Conservation (phyloP, 345 rosid species). For the Lumnitzera racemosa region DNA sequence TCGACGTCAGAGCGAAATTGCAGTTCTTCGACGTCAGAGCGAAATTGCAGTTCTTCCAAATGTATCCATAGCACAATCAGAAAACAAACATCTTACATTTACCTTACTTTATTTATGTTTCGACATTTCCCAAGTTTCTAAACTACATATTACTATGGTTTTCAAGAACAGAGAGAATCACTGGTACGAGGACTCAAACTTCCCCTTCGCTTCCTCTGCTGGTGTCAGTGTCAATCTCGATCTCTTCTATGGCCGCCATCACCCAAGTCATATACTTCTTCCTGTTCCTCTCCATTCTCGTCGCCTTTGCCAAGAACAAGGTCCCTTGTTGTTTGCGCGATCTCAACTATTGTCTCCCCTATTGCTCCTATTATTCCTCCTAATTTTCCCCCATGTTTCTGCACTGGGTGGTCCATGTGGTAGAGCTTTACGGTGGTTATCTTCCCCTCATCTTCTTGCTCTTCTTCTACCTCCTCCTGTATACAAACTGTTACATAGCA, state of each 20-base stretch:
- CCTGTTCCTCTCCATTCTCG: slow-evolving; percentile 1
- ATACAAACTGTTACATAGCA: too few species aligned
- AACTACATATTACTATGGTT: too few species aligned
- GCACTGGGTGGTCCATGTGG: slow-evolving; percentile 37
- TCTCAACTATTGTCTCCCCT: slow-evolving; percentile 68
- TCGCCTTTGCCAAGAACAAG: slow-evolving; percentile 31
- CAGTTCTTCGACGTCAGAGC: too few species aligned
- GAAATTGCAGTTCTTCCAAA: too few species aligned
- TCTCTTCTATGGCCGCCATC: slow-evolving; percentile 8
- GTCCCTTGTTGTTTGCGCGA: slow-evolving; percentile 51
- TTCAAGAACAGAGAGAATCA: neutral
- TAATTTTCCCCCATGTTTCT: slow-evolving; percentile 29
- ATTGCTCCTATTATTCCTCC: slow-evolving; percentile 53
- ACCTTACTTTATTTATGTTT: too few species aligned
- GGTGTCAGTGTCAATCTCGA: neutral
- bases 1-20: too few species aligned
- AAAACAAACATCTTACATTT: too few species aligned
- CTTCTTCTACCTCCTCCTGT: neutral
- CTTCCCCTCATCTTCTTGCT: neutral
- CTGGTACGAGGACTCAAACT: slow-evolving; percentile 12
- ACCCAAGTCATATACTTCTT: neutral
- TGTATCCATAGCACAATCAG: too few species aligned
- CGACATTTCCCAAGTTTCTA: too few species aligned
- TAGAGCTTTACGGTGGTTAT: slow-evolving; percentile 22
- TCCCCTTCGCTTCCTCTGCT: slow-evolving; percentile 20